Base-by-base conservation (phyloP, 2,329 filamentous ascomycete species). In the Aspergillus sp. region DNA sequence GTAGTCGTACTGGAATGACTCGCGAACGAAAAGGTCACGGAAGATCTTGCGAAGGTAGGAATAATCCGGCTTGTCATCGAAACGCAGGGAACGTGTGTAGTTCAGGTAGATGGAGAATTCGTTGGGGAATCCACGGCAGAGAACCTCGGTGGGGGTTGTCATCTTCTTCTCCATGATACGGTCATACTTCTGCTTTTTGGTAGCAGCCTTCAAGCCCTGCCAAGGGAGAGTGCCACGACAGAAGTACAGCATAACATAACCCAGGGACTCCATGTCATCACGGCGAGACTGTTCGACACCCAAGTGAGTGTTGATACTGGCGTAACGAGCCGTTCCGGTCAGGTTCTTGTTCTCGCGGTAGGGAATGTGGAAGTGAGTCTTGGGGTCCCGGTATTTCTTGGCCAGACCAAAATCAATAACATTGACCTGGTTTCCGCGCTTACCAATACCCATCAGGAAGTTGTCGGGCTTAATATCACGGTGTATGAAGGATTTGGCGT, bases 101-200 rank as follows among this genome's bases (percentile, higher is more conserved):
- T 98, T 98, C 63, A 99, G 85, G 79, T 99, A 99, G 78, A 98
- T 98, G 81, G 93, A 93, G 70, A 99, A 99, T 81, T 99, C 95
- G 78, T 98, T 97, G 69, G 95, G 95, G 83, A 99, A 98, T 66
- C 95, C 95, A 76, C 93, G 92, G 88, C 95, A 99, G 49, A 99
- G 90, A 48, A 97, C 93, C 80, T 99, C 93, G 68, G 93, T 98
- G 8, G 95, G 93, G 3, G 95, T 99, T 13, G 95, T 99, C 95
- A 98, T 98, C 91, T 99, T 99, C 89, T 99, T 99, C 85, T 99
- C 95, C 93, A 98, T 98, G 81, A 99, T 99, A 65, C 93, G 88
- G 80, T 99, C 95, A 75, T 99, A 98, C 83, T 99, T 99, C 83
- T 98, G 93, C 88, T 97, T 97, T 88, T 97, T 97, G 66, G 93